Conservation (phyloP, 2,329 filamentous ascomycete species). For the Claviceps sp. region DNA sequence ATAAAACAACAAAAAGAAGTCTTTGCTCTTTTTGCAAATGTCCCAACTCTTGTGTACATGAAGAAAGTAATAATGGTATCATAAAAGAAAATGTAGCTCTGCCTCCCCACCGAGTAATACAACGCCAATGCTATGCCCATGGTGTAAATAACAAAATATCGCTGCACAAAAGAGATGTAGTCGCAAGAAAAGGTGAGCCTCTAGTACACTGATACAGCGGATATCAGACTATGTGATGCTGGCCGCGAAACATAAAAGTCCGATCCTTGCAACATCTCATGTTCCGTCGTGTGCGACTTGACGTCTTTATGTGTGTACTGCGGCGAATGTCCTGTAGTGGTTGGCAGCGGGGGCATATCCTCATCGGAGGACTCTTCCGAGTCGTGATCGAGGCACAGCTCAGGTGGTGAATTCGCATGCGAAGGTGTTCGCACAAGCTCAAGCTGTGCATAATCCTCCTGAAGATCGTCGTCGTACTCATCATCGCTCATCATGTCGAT, state of each 20-base stretch:
- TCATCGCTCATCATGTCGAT: slow-evolving; percentile 27
- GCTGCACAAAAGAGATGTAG: too few species aligned
- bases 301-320: slow-evolving; percentile 46
- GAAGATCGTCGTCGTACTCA: slow-evolving; percentile 34
- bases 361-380: slow-evolving; percentile 53
- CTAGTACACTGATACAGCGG: slow-evolving; percentile 45
- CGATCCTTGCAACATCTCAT: slow-evolving; percentile 30
- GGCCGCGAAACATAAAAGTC: slow-evolving; percentile 40
- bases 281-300: slow-evolving; percentile 24
- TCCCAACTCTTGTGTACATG: too few species aligned
- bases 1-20: too few species aligned
- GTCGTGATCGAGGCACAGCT: slow-evolving; percentile 52
- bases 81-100: too few species aligned
- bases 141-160: too few species aligned
- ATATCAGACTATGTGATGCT: slow-evolving; percentile 36
- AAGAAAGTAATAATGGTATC: too few species aligned
- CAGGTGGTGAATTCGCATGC: slow-evolving; percentile 52
- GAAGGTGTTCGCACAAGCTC: slow-evolving; percentile 56
- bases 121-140: too few species aligned
- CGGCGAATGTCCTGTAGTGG: slow-evolving; percentile 45
- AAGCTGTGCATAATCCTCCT: slow-evolving; percentile 52
- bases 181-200: neutral
- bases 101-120: too few species aligned
- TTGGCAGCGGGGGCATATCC: slow-evolving; percentile 67
- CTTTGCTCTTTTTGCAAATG: too few species aligned